Conservation (phyloP, 345 rosid genomes). For the Boechera stricta region DNA sequence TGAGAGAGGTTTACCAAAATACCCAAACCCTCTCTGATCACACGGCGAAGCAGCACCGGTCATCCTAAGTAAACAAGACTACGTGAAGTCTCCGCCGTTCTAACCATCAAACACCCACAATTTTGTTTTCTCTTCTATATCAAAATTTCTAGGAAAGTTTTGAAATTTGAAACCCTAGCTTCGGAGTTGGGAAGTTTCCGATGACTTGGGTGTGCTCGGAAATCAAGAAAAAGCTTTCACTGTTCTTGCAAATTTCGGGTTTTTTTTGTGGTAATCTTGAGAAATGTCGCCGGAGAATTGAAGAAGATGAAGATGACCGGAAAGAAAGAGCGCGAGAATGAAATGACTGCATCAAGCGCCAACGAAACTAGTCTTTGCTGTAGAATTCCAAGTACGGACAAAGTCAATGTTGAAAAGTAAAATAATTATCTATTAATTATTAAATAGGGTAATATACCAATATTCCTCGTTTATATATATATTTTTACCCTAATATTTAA, state of each 20-base stretch:
- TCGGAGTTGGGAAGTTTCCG: constrained; percentile 21
- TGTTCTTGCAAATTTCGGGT: not conserved
- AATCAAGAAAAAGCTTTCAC: constrained; percentile 25
- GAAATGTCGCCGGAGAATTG: not conserved
- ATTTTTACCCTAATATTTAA: not conserved
- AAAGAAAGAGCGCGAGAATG: constrained; percentile 31
- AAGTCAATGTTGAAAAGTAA: constrained; percentile 25
- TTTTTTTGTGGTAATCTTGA: not conserved
- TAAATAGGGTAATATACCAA: not conserved
- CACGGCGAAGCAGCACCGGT: constrained; percentile 79
- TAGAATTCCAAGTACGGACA: constrained; percentile 34
- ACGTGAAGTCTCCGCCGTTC: constrained; percentile 47
- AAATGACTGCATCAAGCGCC: constrained; percentile 28
- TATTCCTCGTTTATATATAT: not conserved
- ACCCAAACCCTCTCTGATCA: constrained; percentile 79
- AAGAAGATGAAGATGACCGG: constrained; percentile 16
- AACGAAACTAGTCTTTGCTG: constrained; percentile 39
- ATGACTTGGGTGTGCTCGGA: constrained; percentile 7
- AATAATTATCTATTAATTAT: not conserved
- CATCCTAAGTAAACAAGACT: constrained; percentile 63
- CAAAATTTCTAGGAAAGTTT: not conserved
- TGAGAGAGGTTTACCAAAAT: constrained; percentile 70
- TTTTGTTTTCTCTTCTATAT: not conserved
- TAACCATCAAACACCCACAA: constrained; percentile 48
- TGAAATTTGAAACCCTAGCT: constrained; percentile 35